A percentile compares a stretch with the other conserved stretches of the same genome.
phyloP scores from a whole-genome alignment of 208 protist genomes.

The Leishmania lainsoni region DNA sequence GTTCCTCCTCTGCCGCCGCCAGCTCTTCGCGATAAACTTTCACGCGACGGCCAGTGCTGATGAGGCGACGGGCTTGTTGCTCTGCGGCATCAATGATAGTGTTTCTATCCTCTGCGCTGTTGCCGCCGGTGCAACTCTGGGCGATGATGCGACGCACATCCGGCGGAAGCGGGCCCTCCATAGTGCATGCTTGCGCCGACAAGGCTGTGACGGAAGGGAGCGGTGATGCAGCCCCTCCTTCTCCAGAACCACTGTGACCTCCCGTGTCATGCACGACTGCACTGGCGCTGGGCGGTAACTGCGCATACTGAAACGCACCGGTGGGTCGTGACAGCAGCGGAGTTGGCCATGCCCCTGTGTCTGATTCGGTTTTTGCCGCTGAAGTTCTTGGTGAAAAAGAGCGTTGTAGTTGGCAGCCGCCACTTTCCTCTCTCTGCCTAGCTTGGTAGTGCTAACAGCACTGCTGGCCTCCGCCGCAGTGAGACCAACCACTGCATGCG shows the following conservation, averaged over 20 bases:
- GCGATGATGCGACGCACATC: conserved; percentile 77
- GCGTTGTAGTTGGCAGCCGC: conserved; percentile 53
- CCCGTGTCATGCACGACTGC: not conserved
- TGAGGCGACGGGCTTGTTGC: conserved; percentile 72
- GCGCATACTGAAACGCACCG: not conserved
- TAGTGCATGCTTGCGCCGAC: not conserved
- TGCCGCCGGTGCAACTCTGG: conserved; percentile 29
- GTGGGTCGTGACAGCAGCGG: not conserved
- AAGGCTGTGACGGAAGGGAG: not conserved
- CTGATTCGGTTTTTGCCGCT: conserved; percentile 4
- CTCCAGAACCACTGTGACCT: not conserved
- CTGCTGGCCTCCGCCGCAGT: not conserved
- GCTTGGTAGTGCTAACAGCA: not conserved
- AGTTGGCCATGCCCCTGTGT: not conserved
- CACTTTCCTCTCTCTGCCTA: conserved; percentile 2
- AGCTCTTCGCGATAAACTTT: conserved; percentile 85
- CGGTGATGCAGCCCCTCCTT: not conserved
- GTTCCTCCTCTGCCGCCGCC: conserved; percentile 68
- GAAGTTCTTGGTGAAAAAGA: conserved; percentile 27
- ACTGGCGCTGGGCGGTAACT: not conserved
- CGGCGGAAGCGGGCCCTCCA: conserved; percentile 75
- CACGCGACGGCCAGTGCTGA: conserved; percentile 77
- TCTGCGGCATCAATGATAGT: conserved; percentile 51
- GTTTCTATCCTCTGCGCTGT: not conserved
- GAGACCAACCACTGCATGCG: not conserved